Conservation (phyloP, 441 rosid genomes). For the Bruguiera hainesii region DNA sequence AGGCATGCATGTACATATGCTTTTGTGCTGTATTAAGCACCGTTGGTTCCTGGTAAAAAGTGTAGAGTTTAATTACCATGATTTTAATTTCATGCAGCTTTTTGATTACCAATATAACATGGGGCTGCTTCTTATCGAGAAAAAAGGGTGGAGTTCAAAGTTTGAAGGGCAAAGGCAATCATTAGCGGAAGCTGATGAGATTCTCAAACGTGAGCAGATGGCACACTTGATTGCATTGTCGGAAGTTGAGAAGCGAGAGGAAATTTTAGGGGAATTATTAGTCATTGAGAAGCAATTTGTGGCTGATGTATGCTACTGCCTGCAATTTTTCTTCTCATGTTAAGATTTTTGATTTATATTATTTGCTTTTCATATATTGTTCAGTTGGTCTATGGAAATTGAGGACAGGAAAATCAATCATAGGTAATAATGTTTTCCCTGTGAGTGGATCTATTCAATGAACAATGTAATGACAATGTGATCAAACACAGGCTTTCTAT, state of each 20-base stretch:
- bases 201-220: conserved; percentile 65
- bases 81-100: conserved; percentile 36
- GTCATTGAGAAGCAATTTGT: conserved; percentile 54
- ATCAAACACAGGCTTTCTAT: too few species aligned
- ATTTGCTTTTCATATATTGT: background rate
- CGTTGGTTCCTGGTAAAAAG: conserved; percentile 1
- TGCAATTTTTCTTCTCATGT: background rate
- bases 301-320: conserved; percentile 48
- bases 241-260: conserved; percentile 67
- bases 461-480: too few species aligned
- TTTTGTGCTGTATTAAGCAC: too few species aligned
- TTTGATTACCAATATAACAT: conserved; percentile 82
- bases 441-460: background rate
- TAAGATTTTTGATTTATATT: conserved; percentile 1
- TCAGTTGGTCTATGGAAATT: background rate
- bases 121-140: conserved; percentile 89
- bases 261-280: conserved; percentile 62
- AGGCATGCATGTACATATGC: too few species aligned
- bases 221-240: conserved; percentile 57
- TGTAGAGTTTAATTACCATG: background rate
- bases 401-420: background rate
- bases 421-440: background rate
- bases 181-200: conserved; percentile 58
- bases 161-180: conserved; percentile 51
- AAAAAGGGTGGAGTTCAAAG: conserved; percentile 56